phyloP scores from a whole-genome alignment of 345 rosid genomes.

The Eucalyptus melliodora region DNA sequence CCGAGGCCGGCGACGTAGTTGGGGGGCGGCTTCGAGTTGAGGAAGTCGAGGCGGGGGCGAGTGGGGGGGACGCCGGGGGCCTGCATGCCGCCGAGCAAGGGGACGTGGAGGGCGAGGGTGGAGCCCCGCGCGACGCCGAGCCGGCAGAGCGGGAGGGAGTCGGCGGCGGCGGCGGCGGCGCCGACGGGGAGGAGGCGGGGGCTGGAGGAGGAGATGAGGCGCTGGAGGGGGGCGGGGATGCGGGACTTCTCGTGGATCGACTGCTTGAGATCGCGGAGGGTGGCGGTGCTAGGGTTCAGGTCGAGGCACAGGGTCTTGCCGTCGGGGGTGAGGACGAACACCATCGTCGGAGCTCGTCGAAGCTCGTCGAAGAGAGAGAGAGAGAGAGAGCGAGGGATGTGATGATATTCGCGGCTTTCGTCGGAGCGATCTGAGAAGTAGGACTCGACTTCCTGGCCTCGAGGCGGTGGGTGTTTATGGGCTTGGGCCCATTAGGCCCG shows the following conservation, averaged over 20 bases:
- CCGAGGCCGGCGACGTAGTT: conserved; percentile 96
- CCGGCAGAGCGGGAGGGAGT: conserved; percentile 25
- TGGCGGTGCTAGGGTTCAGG: conserved; percentile 38
- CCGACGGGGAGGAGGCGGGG: background rate
- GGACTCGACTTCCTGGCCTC: background rate
- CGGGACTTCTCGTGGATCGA: conserved; percentile 19
- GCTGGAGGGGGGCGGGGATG: conserved; percentile 30
- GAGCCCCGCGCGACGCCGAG: conserved; percentile 35
- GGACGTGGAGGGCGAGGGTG: conserved; percentile 41
- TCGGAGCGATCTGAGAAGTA: background rate
- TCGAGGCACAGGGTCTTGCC: conserved; percentile 31
- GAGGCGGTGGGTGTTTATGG: background rate
- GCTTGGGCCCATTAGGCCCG: background rate
- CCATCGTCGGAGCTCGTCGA: conserved; percentile 12
- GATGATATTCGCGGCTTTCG: background rate
- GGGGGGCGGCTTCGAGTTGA: conserved; percentile 76
- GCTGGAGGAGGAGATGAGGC: conserved; percentile 13
- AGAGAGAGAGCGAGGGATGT: background rate
- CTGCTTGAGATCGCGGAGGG: conserved; percentile 35
- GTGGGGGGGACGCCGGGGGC: conserved; percentile 29
- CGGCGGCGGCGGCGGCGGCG: background rate
- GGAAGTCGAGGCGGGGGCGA: conserved; percentile 76
- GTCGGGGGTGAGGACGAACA: conserved; percentile 41
- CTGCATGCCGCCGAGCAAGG: conserved; percentile 46
- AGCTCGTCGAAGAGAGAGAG: background rate